phyloP scores from a whole-genome alignment of 257 asterid species.

The Penstemon barbatus region DNA sequence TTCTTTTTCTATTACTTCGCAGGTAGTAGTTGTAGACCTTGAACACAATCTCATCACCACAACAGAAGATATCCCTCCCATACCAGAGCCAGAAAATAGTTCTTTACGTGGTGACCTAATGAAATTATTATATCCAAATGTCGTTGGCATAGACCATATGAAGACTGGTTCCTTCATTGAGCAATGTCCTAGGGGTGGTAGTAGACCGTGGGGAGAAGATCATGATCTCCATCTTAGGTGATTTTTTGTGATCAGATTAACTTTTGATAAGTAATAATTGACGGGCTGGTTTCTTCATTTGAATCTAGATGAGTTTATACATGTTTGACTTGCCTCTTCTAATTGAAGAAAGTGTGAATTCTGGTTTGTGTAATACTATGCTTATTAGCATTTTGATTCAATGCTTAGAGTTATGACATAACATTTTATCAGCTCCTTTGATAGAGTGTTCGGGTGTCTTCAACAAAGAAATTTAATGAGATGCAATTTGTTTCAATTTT shows the following conservation, averaged over 20 bases:
- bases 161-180: slow-evolving; percentile 50
- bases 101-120: slow-evolving; percentile 71
- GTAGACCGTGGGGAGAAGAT: slow-evolving; percentile 82
- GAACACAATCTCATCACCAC: slow-evolving; percentile 86
- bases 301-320: slow-evolving; percentile 9
- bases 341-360: slow-evolving; percentile 12
- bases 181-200: slow-evolving; percentile 51
- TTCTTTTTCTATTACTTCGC: slow-evolving; percentile 33
- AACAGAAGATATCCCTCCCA: slow-evolving; percentile 87
- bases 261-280: slow-evolving; percentile 16
- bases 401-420: neutral
- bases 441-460: slow-evolving; percentile 4
- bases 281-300: slow-evolving; percentile 23
- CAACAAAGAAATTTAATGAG: slow-evolving; percentile 10
- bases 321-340: neutral
- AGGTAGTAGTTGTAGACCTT: slow-evolving; percentile 97
- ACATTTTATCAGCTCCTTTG: slow-evolving; percentile 2
- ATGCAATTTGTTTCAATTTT: slow-evolving; percentile 9
- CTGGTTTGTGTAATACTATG: slow-evolving; percentile 8
- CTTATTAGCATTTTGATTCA: slow-evolving; percentile 12
- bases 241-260: slow-evolving; percentile 33
- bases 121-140: slow-evolving; percentile 76
- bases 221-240: slow-evolving; percentile 87
- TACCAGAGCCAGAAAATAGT: slow-evolving; percentile 92
- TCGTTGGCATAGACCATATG: slow-evolving; percentile 86